phyloP scores from a whole-genome alignment of 441 rosid genomes.

The Adansonia gregorii region DNA sequence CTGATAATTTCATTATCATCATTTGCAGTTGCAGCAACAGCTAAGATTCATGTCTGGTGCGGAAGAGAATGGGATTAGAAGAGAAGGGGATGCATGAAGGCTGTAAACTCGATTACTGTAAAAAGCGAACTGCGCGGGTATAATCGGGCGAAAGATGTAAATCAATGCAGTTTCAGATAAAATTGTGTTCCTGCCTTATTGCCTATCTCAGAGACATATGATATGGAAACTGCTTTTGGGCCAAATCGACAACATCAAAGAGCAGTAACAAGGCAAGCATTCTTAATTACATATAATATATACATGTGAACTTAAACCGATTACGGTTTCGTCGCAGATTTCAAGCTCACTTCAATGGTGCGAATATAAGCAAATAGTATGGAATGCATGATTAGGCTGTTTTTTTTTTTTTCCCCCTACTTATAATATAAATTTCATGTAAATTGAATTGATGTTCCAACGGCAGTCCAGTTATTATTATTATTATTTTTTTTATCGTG shows the following conservation, averaged over 20 bases:
- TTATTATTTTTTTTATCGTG: too few relatives aligned
- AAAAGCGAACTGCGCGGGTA: slow-evolving; percentile 33
- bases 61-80: slow-evolving; percentile 60
- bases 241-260: slow-evolving; percentile 13
- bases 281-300: slow-evolving; percentile 23
- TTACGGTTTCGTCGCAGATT: too few relatives aligned
- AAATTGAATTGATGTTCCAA: too few relatives aligned
- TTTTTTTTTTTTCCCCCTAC: neutral
- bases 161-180: slow-evolving; percentile 32
- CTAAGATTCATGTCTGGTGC: slow-evolving; percentile 56
- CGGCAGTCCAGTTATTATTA: too few relatives aligned
- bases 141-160: slow-evolving; percentile 41
- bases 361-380: slow-evolving; percentile 27
- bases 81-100: slow-evolving; percentile 44
- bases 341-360: slow-evolving; percentile 14
- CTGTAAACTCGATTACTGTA: slow-evolving; percentile 28
- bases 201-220: neutral
- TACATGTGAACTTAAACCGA: neutral
- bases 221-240: slow-evolving; percentile 21
- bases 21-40: slow-evolving; percentile 77
- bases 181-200: slow-evolving; percentile 21
- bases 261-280: slow-evolving; percentile 18
- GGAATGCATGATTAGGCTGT: neutral
- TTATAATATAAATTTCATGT: too few relatives aligned
- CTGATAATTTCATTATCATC: slow-evolving; percentile 27